Base-by-base conservation (phyloP, 225 moss, liverwort and hornwort species). In the Bryum argenteum region DNA sequence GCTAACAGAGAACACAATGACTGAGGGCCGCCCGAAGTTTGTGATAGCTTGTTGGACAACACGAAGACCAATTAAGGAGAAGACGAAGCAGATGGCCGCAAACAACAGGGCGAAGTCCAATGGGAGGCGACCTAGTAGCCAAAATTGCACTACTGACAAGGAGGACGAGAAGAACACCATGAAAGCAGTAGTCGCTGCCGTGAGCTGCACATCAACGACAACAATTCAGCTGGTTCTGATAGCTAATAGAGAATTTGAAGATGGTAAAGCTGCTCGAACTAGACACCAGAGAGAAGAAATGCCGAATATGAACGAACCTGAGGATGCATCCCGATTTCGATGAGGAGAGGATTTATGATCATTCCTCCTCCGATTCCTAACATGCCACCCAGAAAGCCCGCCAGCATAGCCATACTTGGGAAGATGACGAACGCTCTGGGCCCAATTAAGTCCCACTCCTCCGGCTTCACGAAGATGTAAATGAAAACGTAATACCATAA, bases 131-230 rank as follows among this genome's bases (percentile, higher is more conserved):
- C 90, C 88, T 76, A 91, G 80, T 19, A 88, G 65, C 88, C 86
- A 88, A 61, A 81, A 91, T 71, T 91, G 88, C 28, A 88, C 65
- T 6, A 91, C 82, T 14, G 88, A 88, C 86, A 91, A 81, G 8
- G 90, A 88, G 11, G 90, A 91, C 9, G 88, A 86, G 79, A 88
- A 91, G 78, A 88, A 88, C 10, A 91, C 88, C 83, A 91, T 91
- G 69, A 83, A 85, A 1, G 78, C 87, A 20, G 77, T 74, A 8
- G 88, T 92, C 40, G 89, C 89, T 42, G 86, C 81, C 61, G 86
- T 84, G 6, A 88, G 84, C 92, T 92, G 89, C 73, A 67, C 73
- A 66, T 26, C n/a, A 54, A 65, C 22, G 12, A 57, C 28, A 23
- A 38, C 51, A 26, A 51, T 10, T 33, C 8, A 61, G 67, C 67